These are phyloP conservation scores for Kwoniella shivajii DNA, from an alignment of 1,284 basidiomycete species.

Conservation along the genomic window DNA sequence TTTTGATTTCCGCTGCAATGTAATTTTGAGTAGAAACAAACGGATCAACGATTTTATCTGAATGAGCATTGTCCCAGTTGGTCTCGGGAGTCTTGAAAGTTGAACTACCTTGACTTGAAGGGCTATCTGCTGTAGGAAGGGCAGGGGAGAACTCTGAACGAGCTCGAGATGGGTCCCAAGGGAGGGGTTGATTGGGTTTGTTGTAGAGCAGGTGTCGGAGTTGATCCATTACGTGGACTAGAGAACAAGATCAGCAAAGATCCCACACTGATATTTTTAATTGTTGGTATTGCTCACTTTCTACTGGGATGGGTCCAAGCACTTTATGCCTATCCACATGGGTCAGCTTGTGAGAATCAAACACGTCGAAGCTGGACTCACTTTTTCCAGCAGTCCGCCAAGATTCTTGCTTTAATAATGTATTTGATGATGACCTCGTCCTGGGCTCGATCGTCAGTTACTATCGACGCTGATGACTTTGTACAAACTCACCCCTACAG, in stretches of 20 bases:
- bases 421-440: constrained; percentile 87
- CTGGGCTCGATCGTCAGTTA: constrained; percentile 58
- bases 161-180: constrained; percentile 70
- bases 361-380: constrained; percentile 17
- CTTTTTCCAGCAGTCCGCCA: constrained; percentile 99
- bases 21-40: constrained; percentile 37
- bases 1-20: constrained; percentile 43
- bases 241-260: constrained; percentile 5
- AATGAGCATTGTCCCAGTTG: constrained; percentile 16
- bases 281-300: constrained; percentile 58
- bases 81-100: constrained; percentile 26
- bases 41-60: constrained; percentile 16
- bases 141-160: constrained; percentile 10
- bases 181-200: constrained; percentile 65
- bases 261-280: background rate
- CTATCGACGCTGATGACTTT: constrained; percentile 5
- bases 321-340: constrained; percentile 67
- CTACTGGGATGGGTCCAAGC: constrained; percentile 95
- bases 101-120: background rate
- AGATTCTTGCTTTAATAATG: constrained; percentile 95
- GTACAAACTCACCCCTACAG: constrained; percentile 69
- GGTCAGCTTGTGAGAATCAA: background rate
- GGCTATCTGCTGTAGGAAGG: constrained; percentile 1
- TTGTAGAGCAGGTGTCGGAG: constrained; percentile 76
- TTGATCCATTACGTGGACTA: constrained; percentile 84